A percentile compares a stretch with the other conserved stretches of the same genome.
Conservation (phyloP, 2,329 filamentous ascomycete genomes). For the Fusarium virguliforme region DNA sequence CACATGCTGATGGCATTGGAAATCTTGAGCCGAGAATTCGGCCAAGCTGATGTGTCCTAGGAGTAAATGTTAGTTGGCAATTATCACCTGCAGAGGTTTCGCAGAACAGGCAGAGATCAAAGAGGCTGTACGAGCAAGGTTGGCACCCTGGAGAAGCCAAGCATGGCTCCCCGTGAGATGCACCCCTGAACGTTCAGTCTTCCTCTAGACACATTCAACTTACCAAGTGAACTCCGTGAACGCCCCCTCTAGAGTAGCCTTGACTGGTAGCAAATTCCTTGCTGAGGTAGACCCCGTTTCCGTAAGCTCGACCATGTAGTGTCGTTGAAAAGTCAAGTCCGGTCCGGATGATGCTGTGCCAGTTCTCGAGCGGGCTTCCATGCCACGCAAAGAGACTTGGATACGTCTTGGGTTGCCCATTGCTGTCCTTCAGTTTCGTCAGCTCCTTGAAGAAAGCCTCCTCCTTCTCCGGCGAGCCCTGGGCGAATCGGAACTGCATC, state of each 20-base stretch:
- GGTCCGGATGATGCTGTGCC: conserved; percentile 90
- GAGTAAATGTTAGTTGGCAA: conserved; percentile 15
- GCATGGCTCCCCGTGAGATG: background rate
- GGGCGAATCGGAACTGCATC: conserved; percentile 89
- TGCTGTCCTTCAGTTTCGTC: conserved; percentile 55
- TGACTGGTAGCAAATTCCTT: conserved; percentile 33
- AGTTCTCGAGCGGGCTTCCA: conserved; percentile 82
- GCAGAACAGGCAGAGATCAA: background rate
- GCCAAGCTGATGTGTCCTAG: conserved; percentile 66
- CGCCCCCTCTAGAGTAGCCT: conserved; percentile 25
- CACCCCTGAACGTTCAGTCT: background rate
- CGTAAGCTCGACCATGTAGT: conserved; percentile 78
- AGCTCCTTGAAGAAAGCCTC: conserved; percentile 79
- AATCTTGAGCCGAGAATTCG: conserved; percentile 75
- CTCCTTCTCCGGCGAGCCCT: conserved; percentile 92
- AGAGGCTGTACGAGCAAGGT: background rate
- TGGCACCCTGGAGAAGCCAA: background rate
- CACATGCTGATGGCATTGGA: conserved; percentile 79
- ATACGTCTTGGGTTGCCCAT: conserved; percentile 57
- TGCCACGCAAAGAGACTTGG: conserved; percentile 91
- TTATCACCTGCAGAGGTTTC: background rate
- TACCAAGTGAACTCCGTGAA: background rate
- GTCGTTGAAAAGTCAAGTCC: conserved; percentile 81
- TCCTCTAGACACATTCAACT: background rate
- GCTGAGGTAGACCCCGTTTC: conserved; percentile 88